phyloP scores from a whole-genome alignment of 306 rosid species.

The Astragalus membranaceus region DNA sequence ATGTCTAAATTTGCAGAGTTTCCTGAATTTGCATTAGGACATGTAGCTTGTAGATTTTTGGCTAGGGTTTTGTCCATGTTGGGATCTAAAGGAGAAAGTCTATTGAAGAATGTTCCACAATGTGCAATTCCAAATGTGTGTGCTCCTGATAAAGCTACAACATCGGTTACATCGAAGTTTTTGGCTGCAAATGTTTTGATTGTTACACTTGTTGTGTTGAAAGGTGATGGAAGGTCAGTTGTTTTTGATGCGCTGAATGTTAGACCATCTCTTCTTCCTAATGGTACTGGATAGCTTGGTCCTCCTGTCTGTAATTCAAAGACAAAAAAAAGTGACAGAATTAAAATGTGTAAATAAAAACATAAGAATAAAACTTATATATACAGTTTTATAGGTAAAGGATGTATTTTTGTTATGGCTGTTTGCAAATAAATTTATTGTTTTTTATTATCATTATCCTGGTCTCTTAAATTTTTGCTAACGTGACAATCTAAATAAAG shows the following conservation, averaged over 20 bases:
- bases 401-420: no score
- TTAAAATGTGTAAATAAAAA: neutral
- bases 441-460: no score
- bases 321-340: neutral
- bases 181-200: conserved; percentile 15
- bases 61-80: conserved; percentile 46
- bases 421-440: no score
- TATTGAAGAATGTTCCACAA: conserved; percentile 30
- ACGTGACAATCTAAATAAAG: no score
- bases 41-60: conserved; percentile 26
- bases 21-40: conserved; percentile 12
- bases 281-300: conserved; percentile 39
- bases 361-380: no score
- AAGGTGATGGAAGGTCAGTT: conserved; percentile 35
- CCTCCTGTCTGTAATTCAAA: conserved; percentile 43
- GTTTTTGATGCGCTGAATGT: conserved; percentile 23
- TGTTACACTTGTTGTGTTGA: conserved; percentile 11
- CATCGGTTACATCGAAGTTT: conserved; percentile 35
- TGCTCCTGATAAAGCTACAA: conserved; percentile 53
- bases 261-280: conserved; percentile 55
- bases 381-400: no score
- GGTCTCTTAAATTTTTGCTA: no score
- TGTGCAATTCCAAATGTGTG: conserved; percentile 58
- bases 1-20: conserved; percentile 37
- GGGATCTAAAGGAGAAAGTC: conserved; percentile 51